Conservation (phyloP, 768 basidiomycete species). For the Pisolithus marmoratus region DNA sequence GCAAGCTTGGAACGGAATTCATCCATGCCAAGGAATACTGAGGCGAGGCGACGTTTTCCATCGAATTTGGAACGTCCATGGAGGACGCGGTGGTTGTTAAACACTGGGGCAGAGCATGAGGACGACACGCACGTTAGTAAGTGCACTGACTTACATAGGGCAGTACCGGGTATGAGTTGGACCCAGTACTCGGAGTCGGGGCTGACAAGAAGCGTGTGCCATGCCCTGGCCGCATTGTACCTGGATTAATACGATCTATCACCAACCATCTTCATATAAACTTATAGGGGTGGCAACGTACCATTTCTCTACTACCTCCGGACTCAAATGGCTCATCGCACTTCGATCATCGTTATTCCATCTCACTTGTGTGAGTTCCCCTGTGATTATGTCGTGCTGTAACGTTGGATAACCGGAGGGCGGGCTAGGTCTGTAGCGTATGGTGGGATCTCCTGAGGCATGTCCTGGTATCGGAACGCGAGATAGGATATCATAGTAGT, state of each 20-base stretch:
- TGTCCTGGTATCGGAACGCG: constrained; percentile 70
- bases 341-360: constrained; percentile 97
- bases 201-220: constrained; percentile 71
- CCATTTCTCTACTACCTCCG: constrained; percentile 71
- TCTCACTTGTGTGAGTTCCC: constrained; percentile 68
- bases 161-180: constrained; percentile 79
- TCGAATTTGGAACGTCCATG: constrained; percentile 91
- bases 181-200: constrained; percentile 90
- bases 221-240: constrained; percentile 77
- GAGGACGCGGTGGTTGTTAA: constrained; percentile 91
- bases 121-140: neutral
- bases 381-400: constrained; percentile 52
- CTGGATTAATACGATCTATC: constrained; percentile 18
- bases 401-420: constrained; percentile 64
- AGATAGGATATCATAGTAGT: constrained; percentile 64
- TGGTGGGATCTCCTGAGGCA: constrained; percentile 72
- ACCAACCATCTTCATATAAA: neutral
- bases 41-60: constrained; percentile 89
- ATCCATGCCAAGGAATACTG: constrained; percentile 89
- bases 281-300: constrained; percentile 19
- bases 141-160: constrained; percentile 53
- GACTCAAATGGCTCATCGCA: constrained; percentile 57
- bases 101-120: constrained; percentile 40
- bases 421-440: constrained; percentile 55
- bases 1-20: constrained; percentile 81